Percentiles rank a stretch among this genome's conserved stretches.
phyloP scores from a whole-genome alignment of 495 filamentous ascomycete genomes.

The Physcia stellaris region DNA sequence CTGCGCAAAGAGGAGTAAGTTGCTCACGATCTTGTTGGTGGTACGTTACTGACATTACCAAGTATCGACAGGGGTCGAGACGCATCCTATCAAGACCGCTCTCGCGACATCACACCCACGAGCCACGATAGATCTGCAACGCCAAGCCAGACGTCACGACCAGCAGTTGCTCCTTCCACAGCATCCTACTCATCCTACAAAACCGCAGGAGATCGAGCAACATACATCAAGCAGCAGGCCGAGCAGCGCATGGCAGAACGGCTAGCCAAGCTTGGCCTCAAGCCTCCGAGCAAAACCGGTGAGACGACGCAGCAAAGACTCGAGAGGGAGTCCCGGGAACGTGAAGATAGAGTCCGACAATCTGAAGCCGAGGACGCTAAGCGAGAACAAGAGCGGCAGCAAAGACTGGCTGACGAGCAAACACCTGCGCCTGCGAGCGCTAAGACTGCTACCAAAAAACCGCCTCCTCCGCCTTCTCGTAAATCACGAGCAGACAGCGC shows the following conservation, averaged over 20 bases:
- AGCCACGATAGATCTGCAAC: constrained; percentile 17
- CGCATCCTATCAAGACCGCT: constrained; percentile 17
- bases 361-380: constrained; percentile 94
- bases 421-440: constrained; percentile 42
- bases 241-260: constrained; percentile 97
- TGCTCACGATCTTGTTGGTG: too few relatives aligned
- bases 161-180: constrained; percentile 24
- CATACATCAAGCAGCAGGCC: constrained; percentile 92
- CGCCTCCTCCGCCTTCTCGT: constrained; percentile 70
- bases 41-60: constrained; percentile 6
- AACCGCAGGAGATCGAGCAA: constrained; percentile 83
- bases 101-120: constrained; percentile 16
- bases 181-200: constrained; percentile 61
- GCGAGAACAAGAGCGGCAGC: constrained; percentile 76
- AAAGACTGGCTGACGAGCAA: constrained; percentile 71
- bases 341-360: constrained; percentile 70
- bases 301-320: constrained; percentile 73
- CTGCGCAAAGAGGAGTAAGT: constrained; percentile 61
- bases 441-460: constrained; percentile 56
- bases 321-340: constrained; percentile 78
- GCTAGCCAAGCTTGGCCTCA: constrained; percentile 84
- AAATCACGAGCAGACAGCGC: constrained; percentile 54
- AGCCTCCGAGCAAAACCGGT: constrained; percentile 49
- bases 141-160: constrained; percentile 26
- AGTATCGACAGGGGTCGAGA: constrained; percentile 11